Percentiles rank a stretch among this genome's conserved stretches.
Evolutionary conservation across 2,329 filamentous ascomycete genomes (phyloP).

Genomic region (Fusarium albidum): DNA sequence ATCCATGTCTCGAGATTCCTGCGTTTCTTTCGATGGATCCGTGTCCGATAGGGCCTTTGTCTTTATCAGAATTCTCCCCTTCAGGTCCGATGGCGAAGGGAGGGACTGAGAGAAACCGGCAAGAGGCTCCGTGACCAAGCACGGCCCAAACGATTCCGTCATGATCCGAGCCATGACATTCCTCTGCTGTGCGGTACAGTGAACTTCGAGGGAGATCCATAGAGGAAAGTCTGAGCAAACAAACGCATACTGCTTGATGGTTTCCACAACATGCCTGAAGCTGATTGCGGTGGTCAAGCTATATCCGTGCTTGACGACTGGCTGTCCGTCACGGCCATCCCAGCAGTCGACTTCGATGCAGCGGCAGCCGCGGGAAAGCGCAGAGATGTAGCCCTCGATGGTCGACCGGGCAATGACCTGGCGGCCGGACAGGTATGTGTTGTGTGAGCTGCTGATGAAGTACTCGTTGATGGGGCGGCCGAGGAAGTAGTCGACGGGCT

Average conservation of each 20-base stretch:
- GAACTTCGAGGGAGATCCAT: slow-evolving; percentile 20
- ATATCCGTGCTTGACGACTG: slow-evolving; percentile 24
- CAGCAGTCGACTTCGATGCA: slow-evolving; percentile 23
- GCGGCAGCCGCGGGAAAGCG: slow-evolving; percentile 13
- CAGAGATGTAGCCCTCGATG: slow-evolving; percentile 10
- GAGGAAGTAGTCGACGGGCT: rapidly evolving
- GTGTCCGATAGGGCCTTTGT: neutral
- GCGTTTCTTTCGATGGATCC: neutral
- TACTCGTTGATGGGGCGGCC: slow-evolving; percentile 21
- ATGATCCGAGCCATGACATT: slow-evolving; percentile 15
- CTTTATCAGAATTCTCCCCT: slow-evolving; percentile 16
- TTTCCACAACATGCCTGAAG: slow-evolving; percentile 6
- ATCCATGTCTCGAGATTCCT: neutral
- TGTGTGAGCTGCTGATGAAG: slow-evolving; percentile 26
- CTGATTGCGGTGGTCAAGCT: slow-evolving; percentile 19
- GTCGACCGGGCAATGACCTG: slow-evolving; percentile 18
- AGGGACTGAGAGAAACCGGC: rapidly evolving
- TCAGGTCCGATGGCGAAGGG: slow-evolving; percentile 4
- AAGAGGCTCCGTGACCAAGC: neutral
- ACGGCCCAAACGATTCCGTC: slow-evolving; percentile 1
- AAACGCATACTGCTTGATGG: slow-evolving; percentile 10
- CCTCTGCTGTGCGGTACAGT: slow-evolving; percentile 5
- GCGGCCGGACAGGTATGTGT: slow-evolving; percentile 22
- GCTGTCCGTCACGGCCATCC: slow-evolving; percentile 22
- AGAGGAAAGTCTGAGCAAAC: slow-evolving; percentile 12